Conservation (phyloP, 2,329 filamentous ascomycete species). For the Pseudophaeomoniella oleicola region DNA sequence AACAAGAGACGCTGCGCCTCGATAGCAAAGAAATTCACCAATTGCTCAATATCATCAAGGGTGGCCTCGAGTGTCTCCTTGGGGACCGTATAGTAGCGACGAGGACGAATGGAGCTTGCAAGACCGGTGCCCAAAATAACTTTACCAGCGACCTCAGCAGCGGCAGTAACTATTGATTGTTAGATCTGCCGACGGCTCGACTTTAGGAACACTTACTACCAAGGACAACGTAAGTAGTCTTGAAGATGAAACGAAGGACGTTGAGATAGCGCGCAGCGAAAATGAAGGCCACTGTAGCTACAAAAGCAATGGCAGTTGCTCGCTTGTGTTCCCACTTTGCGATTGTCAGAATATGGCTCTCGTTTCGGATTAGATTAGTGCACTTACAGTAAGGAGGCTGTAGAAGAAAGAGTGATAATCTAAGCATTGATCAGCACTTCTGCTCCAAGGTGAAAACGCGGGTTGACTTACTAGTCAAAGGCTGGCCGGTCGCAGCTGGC, state of each 20-base stretch:
- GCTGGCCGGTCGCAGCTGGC: constrained; percentile 44
- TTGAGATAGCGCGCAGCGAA: constrained; percentile 50
- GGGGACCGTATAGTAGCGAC: constrained; percentile 51
- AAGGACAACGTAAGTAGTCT: constrained; percentile 42
- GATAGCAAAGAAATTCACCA: constrained; percentile 55
- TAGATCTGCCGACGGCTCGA: constrained; percentile 8
- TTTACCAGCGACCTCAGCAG: constrained; percentile 42
- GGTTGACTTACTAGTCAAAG: constrained; percentile 40
- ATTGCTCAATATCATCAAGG: constrained; percentile 47
- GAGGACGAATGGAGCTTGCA: constrained; percentile 45
- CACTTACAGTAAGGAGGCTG: constrained; percentile 44
- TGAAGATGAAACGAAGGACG: constrained; percentile 46
- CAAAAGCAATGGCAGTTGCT: constrained; percentile 47
- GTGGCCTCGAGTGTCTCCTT: constrained; percentile 48
- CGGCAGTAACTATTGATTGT: constrained; percentile 33
- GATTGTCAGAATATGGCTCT: constrained; percentile 9
- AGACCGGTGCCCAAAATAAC: constrained; percentile 42
- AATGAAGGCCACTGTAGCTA: constrained; percentile 41
- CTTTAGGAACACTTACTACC: constrained; percentile 32
- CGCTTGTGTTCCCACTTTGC: constrained; percentile 49
- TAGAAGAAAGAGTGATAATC: constrained; percentile 55
- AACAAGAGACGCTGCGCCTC: constrained; percentile 53
- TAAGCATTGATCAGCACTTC: too few relatives aligned
- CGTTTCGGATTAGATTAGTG: not conserved
- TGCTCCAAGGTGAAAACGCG: too few relatives aligned